Percentiles rank a stretch among this genome's conserved stretches.
Conservation (phyloP, 768 basidiomycete species). For the Cubamyces sp. region DNA sequence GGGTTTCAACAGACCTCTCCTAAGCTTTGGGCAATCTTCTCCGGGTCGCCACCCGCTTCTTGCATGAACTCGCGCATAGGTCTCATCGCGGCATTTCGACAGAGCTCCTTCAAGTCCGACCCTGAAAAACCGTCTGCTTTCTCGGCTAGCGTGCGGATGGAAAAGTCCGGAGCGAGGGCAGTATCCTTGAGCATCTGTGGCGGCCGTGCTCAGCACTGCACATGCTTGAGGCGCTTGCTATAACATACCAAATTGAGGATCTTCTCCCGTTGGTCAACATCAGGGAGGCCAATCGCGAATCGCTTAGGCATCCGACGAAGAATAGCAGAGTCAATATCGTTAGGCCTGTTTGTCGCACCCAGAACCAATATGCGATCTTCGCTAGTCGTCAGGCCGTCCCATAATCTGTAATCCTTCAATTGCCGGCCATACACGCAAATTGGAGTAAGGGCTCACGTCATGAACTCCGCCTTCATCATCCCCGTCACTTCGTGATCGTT, state of each 20-base stretch:
- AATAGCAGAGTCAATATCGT: conserved; percentile 87
- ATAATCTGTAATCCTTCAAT: conserved; percentile 56
- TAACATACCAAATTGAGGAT: conserved; percentile 75
- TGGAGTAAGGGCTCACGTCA: conserved; percentile 65
- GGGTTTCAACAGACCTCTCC: conserved; percentile 42
- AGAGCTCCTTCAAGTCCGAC: conserved; percentile 90
- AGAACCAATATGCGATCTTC: conserved; percentile 86
- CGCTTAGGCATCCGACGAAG: conserved; percentile 98
- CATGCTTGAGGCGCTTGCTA: no score
- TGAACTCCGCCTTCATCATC: conserved; percentile 98
- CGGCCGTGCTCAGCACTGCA: no score
- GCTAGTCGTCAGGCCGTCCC: conserved; percentile 91
- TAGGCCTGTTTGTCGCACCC: conserved; percentile 94
- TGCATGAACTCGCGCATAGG: conserved; percentile 87
- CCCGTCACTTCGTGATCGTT: conserved; percentile 97
- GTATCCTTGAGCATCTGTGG: conserved; percentile 85
- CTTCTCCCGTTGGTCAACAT: conserved; percentile 75
- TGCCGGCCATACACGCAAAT: neutral
- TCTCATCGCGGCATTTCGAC: conserved; percentile 92
- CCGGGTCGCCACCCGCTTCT: conserved; percentile 48
- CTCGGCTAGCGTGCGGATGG: conserved; percentile 63
- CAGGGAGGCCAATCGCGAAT: conserved; percentile 84
- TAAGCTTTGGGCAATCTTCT: conserved; percentile 49
- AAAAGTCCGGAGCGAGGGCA: conserved; percentile 62
- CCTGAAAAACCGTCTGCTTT: conserved; percentile 80